Conservation (phyloP, 192 early-diverging fungal species). For the Allomyces macrogynus region DNA sequence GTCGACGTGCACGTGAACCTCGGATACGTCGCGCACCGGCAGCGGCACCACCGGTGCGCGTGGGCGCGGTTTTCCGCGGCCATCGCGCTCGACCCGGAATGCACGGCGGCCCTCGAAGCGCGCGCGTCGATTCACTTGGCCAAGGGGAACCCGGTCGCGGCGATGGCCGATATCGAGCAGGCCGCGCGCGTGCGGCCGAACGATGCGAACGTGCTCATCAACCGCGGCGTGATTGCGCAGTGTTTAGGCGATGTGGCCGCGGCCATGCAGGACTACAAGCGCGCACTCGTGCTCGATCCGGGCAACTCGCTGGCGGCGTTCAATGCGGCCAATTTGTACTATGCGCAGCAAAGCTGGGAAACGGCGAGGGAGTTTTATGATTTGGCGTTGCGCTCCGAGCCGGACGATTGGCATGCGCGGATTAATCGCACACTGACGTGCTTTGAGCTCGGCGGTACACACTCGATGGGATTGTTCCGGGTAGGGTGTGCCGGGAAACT, state of each 20-base stretch:
- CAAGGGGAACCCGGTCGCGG: not conserved
- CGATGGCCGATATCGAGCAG: not conserved
- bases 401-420: not conserved
- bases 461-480: not conserved
- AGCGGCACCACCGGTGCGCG: not conserved
- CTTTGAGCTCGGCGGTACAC: not conserved
- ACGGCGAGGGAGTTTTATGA: not conserved
- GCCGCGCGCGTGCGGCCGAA: not conserved
- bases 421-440: not conserved
- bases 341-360: not conserved
- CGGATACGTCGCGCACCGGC: not conserved
- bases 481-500: not conserved
- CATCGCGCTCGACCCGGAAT: not conserved
- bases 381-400: not conserved
- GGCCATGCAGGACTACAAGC: not conserved
- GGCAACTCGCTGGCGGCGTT: not conserved
- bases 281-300: not conserved
- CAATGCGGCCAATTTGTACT: not conserved
- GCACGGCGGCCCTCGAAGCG: not conserved
- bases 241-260: not conserved
- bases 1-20: not conserved
- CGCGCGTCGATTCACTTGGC: not conserved
- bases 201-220: not conserved
- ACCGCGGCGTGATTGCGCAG: not conserved
- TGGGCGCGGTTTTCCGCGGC: not conserved